These are phyloP conservation scores for Cocos nucifera DNA, from an alignment of 176 grass and related monocot genomes.

Conservation along the genomic window DNA sequence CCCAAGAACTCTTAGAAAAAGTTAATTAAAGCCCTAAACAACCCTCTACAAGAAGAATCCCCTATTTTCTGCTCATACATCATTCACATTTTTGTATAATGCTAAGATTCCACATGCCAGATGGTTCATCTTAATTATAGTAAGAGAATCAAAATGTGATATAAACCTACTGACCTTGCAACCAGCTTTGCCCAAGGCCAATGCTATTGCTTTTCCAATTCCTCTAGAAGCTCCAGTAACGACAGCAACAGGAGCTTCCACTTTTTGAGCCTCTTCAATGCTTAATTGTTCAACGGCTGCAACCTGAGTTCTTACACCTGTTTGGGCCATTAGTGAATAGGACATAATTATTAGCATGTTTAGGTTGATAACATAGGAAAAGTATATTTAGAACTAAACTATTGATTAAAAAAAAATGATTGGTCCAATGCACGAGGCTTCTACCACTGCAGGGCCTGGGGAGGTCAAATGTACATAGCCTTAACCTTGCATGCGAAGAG, in stretches of 20 bases:
- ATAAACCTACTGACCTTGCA: slow-evolving; percentile 59
- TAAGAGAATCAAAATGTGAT: too few species aligned
- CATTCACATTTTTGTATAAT: too few species aligned
- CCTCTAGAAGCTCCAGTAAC: slow-evolving; percentile 94
- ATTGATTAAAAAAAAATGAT: background rate
- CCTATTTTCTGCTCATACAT: too few species aligned
- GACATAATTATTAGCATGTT: background rate
- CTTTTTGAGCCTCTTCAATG: slow-evolving; percentile 28
- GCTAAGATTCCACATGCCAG: too few species aligned
- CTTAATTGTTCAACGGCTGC: slow-evolving; percentile 44
- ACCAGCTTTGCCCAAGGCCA: slow-evolving; percentile 79
- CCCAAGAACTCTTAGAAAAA: too few species aligned
- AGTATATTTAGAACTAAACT: background rate
- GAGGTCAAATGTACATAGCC: too few species aligned
- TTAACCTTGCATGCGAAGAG: too few species aligned
- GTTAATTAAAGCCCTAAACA: too few species aligned
- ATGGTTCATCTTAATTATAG: background rate
- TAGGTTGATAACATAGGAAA: too few species aligned
- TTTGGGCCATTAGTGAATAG: slow-evolving; percentile 17
- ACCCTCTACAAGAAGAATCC: too few species aligned
- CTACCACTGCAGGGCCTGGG: too few species aligned
- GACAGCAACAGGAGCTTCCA: slow-evolving; percentile 81
- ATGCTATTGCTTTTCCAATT: slow-evolving; percentile 69
- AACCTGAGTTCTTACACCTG: slow-evolving; percentile 64
- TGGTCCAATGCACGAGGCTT: too few species aligned